Conservation (phyloP, 208 protist genomes). For the Borovskyia barvae region DNA sequence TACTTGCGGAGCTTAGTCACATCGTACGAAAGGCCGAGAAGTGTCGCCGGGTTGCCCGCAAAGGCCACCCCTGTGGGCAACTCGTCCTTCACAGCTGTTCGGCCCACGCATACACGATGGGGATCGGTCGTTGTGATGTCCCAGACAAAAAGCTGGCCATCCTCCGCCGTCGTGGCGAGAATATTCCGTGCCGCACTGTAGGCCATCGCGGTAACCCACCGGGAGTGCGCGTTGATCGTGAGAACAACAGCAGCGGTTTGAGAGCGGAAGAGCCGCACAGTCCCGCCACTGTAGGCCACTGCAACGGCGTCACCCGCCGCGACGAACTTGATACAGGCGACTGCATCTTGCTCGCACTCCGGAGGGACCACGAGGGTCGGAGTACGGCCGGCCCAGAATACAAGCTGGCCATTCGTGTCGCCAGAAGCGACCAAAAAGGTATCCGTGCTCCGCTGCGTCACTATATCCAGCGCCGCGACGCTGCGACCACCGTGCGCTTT, state of each 20-base stretch:
- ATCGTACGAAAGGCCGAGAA: constrained; percentile 17
- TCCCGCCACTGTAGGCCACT: constrained; percentile 49
- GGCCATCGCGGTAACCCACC: constrained; percentile 57
- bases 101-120: constrained; percentile 6
- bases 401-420: constrained; percentile 35
- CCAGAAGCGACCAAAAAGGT: constrained; percentile 30
- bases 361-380: constrained; percentile 15
- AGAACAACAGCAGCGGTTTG: constrained; percentile 26
- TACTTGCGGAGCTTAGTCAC: constrained; percentile 5
- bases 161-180: constrained; percentile 47
- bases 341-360: constrained; percentile 31
- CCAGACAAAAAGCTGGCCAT: constrained; percentile 54
- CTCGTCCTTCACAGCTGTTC: constrained; percentile 8
- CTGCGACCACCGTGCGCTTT: constrained; percentile 34
- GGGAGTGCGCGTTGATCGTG: constrained; percentile 57
- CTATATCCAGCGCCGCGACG: constrained; percentile 41
- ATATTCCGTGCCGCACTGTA: constrained; percentile 19
- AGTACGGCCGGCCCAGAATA: constrained; percentile 39
- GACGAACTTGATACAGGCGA: constrained; percentile 40
- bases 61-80: constrained; percentile 28
- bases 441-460: neutral
- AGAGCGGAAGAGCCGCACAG: constrained; percentile 34
- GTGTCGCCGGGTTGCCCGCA: neutral
- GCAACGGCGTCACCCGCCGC: constrained; percentile 15
- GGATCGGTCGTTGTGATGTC: neutral